Evolutionary conservation across 108 stramenopile species (phyloP).

Genomic region (Fragilaria radians): DNA sequence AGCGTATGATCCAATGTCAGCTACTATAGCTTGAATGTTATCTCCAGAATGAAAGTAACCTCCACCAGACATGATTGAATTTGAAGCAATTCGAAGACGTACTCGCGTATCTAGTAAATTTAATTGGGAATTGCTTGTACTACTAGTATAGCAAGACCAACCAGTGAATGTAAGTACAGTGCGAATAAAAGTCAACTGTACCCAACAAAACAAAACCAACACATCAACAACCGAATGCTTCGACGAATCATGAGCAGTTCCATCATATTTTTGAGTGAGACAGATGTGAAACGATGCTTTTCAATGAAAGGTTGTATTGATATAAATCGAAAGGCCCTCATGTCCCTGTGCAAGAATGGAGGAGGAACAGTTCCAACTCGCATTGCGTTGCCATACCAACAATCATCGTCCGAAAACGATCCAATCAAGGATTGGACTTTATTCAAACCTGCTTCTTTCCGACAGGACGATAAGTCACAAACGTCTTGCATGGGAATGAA

Average conservation of each 20-base stretch:
- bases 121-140: too few relatives aligned
- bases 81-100: too few relatives aligned
- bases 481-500: slow-evolving; percentile 62
- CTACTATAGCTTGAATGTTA: slow-evolving; percentile 60
- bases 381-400: slow-evolving; percentile 42
- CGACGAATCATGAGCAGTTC: too few relatives aligned
- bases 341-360: slow-evolving; percentile 27
- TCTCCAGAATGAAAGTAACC: slow-evolving; percentile 23
- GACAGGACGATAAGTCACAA: slow-evolving; percentile 9
- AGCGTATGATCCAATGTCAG: slow-evolving; percentile 83
- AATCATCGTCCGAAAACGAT: not conserved
- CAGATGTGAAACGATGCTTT: slow-evolving; percentile 46
- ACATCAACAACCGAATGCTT: too few relatives aligned
- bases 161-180: too few relatives aligned
- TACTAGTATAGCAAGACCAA: too few relatives aligned
- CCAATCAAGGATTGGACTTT: slow-evolving; percentile 55
- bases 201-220: too few relatives aligned
- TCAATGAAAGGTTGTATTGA: slow-evolving; percentile 43
- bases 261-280: slow-evolving; percentile 66
- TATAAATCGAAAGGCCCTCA: slow-evolving; percentile 45
- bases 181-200: too few relatives aligned
- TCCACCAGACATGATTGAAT: not conserved
- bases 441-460: slow-evolving; percentile 76
- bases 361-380: slow-evolving; percentile 51
- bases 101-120: too few relatives aligned